Evolutionary conservation across 2,329 filamentous ascomycete species (phyloP).

Genomic region (Botrytis elliptica): DNA sequence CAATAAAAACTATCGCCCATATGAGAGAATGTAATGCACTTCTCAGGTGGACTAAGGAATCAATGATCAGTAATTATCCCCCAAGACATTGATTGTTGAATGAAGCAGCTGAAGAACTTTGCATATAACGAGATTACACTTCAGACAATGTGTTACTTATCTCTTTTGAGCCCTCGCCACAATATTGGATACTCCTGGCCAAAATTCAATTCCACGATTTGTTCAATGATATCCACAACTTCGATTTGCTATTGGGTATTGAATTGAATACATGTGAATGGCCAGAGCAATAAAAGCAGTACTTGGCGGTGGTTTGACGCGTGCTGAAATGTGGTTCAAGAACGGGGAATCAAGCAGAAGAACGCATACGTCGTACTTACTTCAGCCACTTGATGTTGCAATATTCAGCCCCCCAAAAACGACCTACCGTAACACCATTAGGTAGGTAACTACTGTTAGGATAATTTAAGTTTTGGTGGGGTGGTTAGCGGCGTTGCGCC

Average conservation of each 20-base stretch:
- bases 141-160: background rate
- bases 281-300: background rate
- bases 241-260: background rate
- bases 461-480: too few species aligned
- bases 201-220: background rate
- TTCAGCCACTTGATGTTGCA: too few species aligned
- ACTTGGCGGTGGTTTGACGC: background rate
- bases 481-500: too few species aligned
- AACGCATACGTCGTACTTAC: background rate
- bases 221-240: background rate
- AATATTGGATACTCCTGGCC: background rate
- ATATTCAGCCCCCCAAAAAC: too few species aligned
- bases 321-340: background rate
- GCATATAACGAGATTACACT: background rate
- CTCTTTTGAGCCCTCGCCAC: background rate
- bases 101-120: background rate
- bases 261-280: background rate
- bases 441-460: too few species aligned
- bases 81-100: background rate
- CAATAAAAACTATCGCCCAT: background rate
- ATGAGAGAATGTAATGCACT: background rate
- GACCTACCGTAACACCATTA: too few species aligned
- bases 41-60: background rate
- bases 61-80: background rate
- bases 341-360: background rate